These are phyloP conservation scores for Podospora sp. DNA, from an alignment of 495 filamentous ascomycete species.

Conservation along the genomic window DNA sequence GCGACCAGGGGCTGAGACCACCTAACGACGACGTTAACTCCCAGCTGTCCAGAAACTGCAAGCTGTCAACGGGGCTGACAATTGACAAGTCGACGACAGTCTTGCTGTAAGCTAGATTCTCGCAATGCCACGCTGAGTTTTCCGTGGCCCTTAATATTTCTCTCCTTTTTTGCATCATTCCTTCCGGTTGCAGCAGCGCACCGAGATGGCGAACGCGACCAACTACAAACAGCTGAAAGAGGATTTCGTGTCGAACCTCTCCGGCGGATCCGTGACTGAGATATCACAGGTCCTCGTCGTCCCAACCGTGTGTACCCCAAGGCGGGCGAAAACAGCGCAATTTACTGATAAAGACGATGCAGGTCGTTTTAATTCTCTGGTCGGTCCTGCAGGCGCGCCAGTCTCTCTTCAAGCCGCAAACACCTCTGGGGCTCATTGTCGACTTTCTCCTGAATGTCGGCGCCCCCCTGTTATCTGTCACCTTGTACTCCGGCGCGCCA, in stretches of 20 bases:
- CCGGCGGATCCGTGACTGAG: slow-evolving; percentile 80
- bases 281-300: slow-evolving; percentile 84
- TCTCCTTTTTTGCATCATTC: neutral
- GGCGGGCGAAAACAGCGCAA: slow-evolving; percentile 1
- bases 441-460: slow-evolving; percentile 88
- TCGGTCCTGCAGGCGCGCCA: slow-evolving; percentile 86
- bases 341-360: slow-evolving; percentile 15
- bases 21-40: too few species aligned
- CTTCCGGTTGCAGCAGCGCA: slow-evolving; percentile 3
- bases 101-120: neutral
- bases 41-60: slow-evolving; percentile 18
- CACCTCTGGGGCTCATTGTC: slow-evolving; percentile 62
- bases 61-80: slow-evolving; percentile 25
- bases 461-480: slow-evolving; percentile 79
- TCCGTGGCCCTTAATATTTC: neutral
- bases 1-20: neutral
- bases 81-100: slow-evolving; percentile 20
- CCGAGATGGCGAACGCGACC: slow-evolving; percentile 40
- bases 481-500: slow-evolving; percentile 78
- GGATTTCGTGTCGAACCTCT: slow-evolving; percentile 90
- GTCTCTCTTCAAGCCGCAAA: slow-evolving; percentile 79
- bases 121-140: slow-evolving; percentile 21
- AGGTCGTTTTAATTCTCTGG: slow-evolving; percentile 86
- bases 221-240: slow-evolving; percentile 90
- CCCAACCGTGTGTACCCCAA: slow-evolving; percentile 67